Evolutionary conservation across 2,329 filamentous ascomycete species (phyloP), one percentile per base, ranked within the genome.

Genomic region (Aspergillus pseudoviridinutans): DNA sequence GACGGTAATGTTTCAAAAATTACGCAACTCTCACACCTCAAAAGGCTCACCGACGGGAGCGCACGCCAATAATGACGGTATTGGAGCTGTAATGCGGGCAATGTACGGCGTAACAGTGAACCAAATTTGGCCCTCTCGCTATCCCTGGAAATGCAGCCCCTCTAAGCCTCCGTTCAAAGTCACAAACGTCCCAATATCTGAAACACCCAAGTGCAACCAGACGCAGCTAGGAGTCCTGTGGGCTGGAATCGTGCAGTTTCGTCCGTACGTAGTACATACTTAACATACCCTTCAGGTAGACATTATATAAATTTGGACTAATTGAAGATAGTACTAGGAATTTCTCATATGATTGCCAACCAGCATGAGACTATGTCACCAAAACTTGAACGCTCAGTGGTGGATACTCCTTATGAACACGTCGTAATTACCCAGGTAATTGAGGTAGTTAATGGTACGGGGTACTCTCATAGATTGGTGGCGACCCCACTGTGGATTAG

Each of bases 1-100:
- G 53, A 61, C 47, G 14, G 60, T 64, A 60, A 54, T 44, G 51
- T 63, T 62, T 63, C 63, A 24, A 27, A 24, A 14, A 25, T 27
- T 27, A 47, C 44, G 5, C 3, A 4, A 47, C 17, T 47, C 12
- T 14, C 14, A 17, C 32, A 38, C 32, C 14, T 38, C 5, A 17
- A 38, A 17, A 38, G 14, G 4, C 32, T 38, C 32, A 38, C 32
- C 32, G 32, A 14, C 5, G 14, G 14, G 32, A 38, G 14, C 14
- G 4, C 32, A 17, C 32, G 5, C 5, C 32, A 17, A n/a, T 17
- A 38, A 38, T 17, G 6, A 38, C 32, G 5, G 32, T 38, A 38
- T 38, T 38, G 14, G 14, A 38, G 2, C 14, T 38, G 32, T 38
- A 17, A 38, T 38, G 14, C 14, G 14, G 5, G 14, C 32, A 35